Percentiles rank a stretch among this genome's conserved stretches.
Evolutionary conservation across 176 grass and related monocot species (phyloP).

Genomic region (Zoysia pacifica): DNA sequence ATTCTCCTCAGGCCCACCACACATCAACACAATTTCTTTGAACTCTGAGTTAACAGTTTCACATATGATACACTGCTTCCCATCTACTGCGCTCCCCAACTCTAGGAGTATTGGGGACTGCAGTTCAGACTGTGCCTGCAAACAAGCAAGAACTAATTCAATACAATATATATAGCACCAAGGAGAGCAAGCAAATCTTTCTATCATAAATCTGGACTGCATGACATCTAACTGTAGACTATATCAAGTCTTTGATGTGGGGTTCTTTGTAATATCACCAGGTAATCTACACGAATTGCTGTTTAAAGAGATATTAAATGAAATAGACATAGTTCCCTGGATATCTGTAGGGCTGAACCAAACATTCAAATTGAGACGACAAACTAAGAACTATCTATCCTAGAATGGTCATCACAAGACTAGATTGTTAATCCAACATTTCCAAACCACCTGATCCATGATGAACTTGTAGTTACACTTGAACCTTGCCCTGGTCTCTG

Average conservation of each 20-base stretch:
- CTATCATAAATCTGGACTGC: not conserved
- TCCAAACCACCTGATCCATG: conserved; percentile 65
- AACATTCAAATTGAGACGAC: not conserved
- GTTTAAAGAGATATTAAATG: not conserved
- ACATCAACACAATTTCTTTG: conserved; percentile 77
- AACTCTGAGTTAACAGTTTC: conserved; percentile 62
- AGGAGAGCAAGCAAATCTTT: not conserved
- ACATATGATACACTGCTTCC: conserved; percentile 77
- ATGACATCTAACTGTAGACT: conserved; percentile 6
- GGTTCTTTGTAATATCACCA: not conserved
- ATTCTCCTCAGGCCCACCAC: conserved; percentile 71
- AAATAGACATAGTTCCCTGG: no score
- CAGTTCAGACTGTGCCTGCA: conserved; percentile 68
- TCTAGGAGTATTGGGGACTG: conserved; percentile 66
- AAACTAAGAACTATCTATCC: not conserved
- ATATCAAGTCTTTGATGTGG: not conserved
- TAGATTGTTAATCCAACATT: conserved; percentile 5
- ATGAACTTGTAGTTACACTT: conserved; percentile 91
- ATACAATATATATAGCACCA: not conserved
- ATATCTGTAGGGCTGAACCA: no score
- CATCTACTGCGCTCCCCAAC: conserved; percentile 50
- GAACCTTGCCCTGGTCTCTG: conserved; percentile 64
- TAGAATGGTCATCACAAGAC: conserved; percentile 15
- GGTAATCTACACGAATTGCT: not conserved
- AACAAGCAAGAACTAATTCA: conserved; percentile 21